A percentile compares a stretch with the other conserved stretches of the same genome.
These are phyloP conservation scores for Carex sylvatica DNA, from an alignment of 202 grass and related monocot species.

Conservation along the genomic window DNA sequence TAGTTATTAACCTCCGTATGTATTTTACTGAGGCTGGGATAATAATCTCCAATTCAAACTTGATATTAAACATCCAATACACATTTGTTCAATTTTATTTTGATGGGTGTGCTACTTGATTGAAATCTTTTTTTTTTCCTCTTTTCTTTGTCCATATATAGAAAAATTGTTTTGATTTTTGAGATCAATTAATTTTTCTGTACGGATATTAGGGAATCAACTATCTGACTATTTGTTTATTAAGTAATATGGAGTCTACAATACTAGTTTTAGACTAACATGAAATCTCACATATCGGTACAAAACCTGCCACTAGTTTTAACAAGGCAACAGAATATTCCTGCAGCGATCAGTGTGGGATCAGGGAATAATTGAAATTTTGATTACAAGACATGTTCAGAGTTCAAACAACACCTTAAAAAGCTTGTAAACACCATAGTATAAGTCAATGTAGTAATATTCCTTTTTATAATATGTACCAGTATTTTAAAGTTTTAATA, in stretches of 20 bases:
- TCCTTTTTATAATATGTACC: background rate
- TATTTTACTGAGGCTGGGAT: background rate
- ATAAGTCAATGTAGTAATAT: background rate
- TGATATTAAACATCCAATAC: background rate
- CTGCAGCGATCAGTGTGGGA: background rate
- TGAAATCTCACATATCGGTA: background rate
- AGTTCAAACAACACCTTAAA: background rate
- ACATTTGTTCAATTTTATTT: background rate
- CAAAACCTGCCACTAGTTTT: background rate
- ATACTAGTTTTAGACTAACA: background rate
- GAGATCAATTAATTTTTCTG: background rate
- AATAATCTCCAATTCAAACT: background rate
- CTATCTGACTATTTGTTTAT: background rate
- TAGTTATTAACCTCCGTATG: background rate
- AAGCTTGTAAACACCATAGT: background rate
- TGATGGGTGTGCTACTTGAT: background rate
- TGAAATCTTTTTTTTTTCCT: background rate
- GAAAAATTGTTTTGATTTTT: too few relatives aligned
- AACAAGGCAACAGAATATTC: background rate
- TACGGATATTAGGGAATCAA: background rate
- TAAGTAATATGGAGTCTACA: background rate
- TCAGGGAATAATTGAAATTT: background rate
- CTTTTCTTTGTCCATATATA: background rate
- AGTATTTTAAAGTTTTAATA: background rate
- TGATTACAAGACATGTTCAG: background rate